Percentiles rank a stretch among this genome's conserved stretches.
Evolutionary conservation across 2,329 filamentous ascomycete species (phyloP).

Genomic region (Verticillium nubilum): DNA sequence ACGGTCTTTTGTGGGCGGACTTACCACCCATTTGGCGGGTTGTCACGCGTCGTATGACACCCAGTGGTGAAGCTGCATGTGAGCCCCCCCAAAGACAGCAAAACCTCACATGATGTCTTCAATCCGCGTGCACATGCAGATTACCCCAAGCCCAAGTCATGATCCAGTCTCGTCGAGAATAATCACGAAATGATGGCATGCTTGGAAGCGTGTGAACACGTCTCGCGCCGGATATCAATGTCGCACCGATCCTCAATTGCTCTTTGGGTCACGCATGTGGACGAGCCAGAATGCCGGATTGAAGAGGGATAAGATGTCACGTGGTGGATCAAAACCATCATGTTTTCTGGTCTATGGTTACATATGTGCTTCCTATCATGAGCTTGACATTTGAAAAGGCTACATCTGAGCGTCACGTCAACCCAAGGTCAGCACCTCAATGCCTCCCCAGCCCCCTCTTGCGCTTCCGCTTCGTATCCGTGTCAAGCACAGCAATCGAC

Average conservation of each 20-base stretch:
- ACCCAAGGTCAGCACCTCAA: not conserved
- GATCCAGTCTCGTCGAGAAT: not conserved
- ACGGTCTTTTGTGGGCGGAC: not conserved
- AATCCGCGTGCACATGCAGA: not conserved
- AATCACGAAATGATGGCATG: no score
- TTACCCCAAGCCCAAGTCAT: not conserved
- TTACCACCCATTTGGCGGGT: not conserved
- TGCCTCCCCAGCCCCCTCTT: not conserved
- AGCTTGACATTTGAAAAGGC: no score
- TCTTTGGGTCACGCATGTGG: no score
- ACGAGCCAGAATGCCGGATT: no score
- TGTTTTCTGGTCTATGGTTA: no score
- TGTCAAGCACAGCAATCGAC: conserved; percentile 51
- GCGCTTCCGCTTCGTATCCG: conserved; percentile 12
- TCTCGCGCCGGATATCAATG: no score
- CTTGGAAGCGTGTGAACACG: no score
- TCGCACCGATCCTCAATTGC: no score
- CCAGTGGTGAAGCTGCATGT: not conserved
- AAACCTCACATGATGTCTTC: not conserved
- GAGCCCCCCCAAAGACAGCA: not conserved
- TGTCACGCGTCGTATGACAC: not conserved
- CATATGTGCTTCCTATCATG: no score
- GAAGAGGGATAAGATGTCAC: no score
- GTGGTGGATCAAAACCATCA: no score
- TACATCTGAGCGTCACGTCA: no score